phyloP scores from a whole-genome alignment of 108 stramenopile species.

The Cyclotella cryptica region DNA sequence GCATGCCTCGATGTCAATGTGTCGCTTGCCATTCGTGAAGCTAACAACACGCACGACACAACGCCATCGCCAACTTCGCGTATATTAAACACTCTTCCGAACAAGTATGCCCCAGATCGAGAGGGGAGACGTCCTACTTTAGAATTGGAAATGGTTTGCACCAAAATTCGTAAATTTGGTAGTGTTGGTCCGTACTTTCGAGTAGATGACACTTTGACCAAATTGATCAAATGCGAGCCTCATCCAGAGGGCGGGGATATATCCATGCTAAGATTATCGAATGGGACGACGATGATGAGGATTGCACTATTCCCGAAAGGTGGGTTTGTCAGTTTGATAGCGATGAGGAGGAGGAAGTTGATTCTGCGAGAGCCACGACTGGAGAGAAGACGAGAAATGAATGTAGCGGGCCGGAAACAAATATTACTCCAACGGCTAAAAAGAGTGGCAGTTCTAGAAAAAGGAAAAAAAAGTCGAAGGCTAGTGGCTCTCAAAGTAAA shows the following conservation, averaged over 20 bases:
- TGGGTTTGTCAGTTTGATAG: neutral
- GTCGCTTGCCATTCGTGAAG: neutral
- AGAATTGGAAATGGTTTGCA: neutral
- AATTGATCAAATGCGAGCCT: neutral
- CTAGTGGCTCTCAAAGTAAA: too few relatives aligned
- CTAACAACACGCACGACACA: neutral
- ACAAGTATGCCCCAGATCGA: neutral
- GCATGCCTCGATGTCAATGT: slow-evolving; percentile 1
- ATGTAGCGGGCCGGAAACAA: too few relatives aligned
- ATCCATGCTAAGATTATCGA: neutral
- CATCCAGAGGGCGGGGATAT: neutral
- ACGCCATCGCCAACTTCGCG: neutral
- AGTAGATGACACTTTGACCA: neutral
- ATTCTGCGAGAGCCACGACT: too few relatives aligned
- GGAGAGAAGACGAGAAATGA: too few relatives aligned
- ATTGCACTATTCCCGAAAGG: neutral
- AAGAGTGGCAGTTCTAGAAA: too few relatives aligned
- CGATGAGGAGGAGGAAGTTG: too few relatives aligned
- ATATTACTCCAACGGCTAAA: too few relatives aligned
- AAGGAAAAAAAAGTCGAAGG: too few relatives aligned
- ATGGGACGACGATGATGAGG: neutral
- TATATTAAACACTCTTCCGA: neutral
- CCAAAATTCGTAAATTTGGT: neutral
- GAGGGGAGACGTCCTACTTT: neutral
- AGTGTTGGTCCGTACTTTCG: neutral